A percentile compares a stretch with the other conserved stretches of the same genome.
phyloP scores from a whole-genome alignment of 2,329 filamentous ascomycete genomes.

The Xylariaceae sp. region DNA sequence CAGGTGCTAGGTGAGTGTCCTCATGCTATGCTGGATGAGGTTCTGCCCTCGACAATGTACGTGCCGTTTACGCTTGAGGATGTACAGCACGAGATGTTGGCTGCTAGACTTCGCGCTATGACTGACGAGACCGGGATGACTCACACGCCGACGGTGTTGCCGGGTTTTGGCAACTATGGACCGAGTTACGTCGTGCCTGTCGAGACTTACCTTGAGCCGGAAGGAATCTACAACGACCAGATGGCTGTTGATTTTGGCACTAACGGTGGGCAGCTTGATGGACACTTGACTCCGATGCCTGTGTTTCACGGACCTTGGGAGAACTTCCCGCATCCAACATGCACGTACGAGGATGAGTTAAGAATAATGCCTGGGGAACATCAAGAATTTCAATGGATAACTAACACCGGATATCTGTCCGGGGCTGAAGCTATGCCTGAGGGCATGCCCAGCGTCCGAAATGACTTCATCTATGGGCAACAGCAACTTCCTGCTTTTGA shows the following conservation, averaged over 20 bases:
- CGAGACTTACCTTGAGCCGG: too few species aligned
- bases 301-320: not conserved
- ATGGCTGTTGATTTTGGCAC: too few species aligned
- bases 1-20: conserved; percentile 9
- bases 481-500: not conserved
- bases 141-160: too few species aligned
- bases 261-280: not conserved
- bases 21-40: conserved; percentile 1
- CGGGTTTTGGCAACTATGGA: too few species aligned
- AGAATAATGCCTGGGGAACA: not conserved
- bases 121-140: too few species aligned
- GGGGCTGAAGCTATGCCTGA: not conserved
- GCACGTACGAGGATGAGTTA: not conserved
- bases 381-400: not conserved
- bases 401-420: not conserved
- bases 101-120: too few species aligned
- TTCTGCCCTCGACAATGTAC: conserved; percentile 7
- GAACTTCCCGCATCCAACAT: too few species aligned
- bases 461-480: too few species aligned
- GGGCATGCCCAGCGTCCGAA: not conserved
- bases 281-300: not conserved
- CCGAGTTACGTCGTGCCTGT: too few species aligned
- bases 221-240: too few species aligned
- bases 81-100: not conserved
- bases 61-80: not conserved